Conservation (phyloP, 352 stramenopile genomes). For the Phytopythium cucurbitacearum region DNA sequence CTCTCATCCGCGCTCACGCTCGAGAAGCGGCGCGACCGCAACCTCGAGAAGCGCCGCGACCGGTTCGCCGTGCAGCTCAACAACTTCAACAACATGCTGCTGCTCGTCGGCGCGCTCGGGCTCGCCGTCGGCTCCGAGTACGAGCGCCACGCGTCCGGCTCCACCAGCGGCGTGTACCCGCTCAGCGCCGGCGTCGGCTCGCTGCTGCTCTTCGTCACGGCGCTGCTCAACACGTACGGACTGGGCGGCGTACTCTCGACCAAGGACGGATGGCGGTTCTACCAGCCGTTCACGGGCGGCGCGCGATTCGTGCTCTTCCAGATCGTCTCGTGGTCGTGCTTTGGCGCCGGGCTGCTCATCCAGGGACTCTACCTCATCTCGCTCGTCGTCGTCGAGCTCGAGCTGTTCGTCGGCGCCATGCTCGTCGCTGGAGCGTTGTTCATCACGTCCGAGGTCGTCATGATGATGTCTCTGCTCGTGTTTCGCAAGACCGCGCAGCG, state of each 20-base stretch:
- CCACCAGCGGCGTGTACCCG: slow-evolving; percentile 36
- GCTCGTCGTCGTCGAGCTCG: slow-evolving; percentile 69
- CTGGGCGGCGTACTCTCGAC: slow-evolving; percentile 66
- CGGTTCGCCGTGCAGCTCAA: slow-evolving; percentile 71
- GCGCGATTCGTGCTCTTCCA: slow-evolving; percentile 72
- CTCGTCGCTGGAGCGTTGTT: slow-evolving; percentile 55
- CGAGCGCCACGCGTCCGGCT: slow-evolving; percentile 26
- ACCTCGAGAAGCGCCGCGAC: slow-evolving; percentile 26
- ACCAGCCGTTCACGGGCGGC: slow-evolving; percentile 77
- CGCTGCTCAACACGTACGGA: slow-evolving; percentile 81
- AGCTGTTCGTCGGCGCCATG: slow-evolving; percentile 77
- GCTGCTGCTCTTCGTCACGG: slow-evolving; percentile 65
- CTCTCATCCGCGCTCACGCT: slow-evolving; percentile 75
- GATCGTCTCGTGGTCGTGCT: slow-evolving; percentile 76
- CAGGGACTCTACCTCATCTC: slow-evolving; percentile 77
- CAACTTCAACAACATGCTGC: slow-evolving; percentile 86
- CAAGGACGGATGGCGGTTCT: slow-evolving; percentile 81
- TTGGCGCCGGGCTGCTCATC: slow-evolving; percentile 58
- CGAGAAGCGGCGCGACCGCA: slow-evolving; percentile 35
- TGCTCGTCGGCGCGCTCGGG: slow-evolving; percentile 61
- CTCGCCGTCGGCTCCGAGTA: slow-evolving; percentile 59
- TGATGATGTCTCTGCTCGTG: slow-evolving; percentile 80
- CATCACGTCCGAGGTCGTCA: slow-evolving; percentile 64
- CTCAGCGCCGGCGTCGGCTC: slow-evolving; percentile 56
- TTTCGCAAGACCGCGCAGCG: slow-evolving; percentile 26